Evolutionary conservation across 768 basidiomycete genomes (phyloP), one percentile per base, ranked within the genome.

Genomic region (Phylloporus rhodoxanthus): DNA sequence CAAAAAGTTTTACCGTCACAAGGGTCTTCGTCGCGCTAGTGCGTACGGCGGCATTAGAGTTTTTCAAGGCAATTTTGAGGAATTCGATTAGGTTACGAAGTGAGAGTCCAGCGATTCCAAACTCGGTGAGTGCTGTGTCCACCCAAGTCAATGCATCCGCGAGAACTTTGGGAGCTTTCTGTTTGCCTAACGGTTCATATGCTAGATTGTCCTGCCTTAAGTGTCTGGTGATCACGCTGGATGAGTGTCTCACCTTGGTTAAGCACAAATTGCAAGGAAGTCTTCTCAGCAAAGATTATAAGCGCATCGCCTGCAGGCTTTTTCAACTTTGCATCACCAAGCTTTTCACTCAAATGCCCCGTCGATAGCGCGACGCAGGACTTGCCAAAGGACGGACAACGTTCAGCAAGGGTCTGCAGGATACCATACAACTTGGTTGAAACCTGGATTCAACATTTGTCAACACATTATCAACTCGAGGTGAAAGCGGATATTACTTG

Each of bases 111-210:
- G 81, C 77, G 52, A 93, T 88, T 34, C 96, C 96, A 64, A 99
- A 99, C 49, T 98, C 96, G 15, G 73, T 75, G 28, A 99, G 69
- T 8, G 87, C 85, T 29, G 82, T 78, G 51, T 92, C 91, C 50
- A 96, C 79, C 93, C 95, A 98, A 21, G 75, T 70, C 41, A 94
- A 68, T 2, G 93, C 85, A 64, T 99, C 96, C 0, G 93, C 91
- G 29, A 97, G 77, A 37, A 92, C 91, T 69, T 98, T 99, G 0
- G 96, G 95, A 3, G 96, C 95, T 65, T 99, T 99, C 65, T 93
- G 92, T 68, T 94, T 96, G 25, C 81, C 80, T 60, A 99, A 71
- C 0, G 95, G 87, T 20, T 97, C 96, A 63, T 96, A 99, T 0
- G 84, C 96, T 96, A 54, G 50, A 43, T 30, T 37, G 48, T 7